phyloP scores from a whole-genome alignment of 306 rosid species.

The Bauhinia variegata region DNA sequence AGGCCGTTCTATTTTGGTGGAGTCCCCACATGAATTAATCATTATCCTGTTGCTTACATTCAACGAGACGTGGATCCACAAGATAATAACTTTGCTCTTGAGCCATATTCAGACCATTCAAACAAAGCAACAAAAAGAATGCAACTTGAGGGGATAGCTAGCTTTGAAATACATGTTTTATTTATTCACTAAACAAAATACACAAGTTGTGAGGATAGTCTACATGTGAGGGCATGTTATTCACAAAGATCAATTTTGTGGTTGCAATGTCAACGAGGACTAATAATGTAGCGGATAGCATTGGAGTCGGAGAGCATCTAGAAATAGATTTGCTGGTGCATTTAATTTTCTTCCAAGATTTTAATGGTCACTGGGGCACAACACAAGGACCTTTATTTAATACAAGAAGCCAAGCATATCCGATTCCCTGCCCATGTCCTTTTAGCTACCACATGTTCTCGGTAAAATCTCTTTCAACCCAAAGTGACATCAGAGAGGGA shows the following conservation, averaged over 20 bases:
- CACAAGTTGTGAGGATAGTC: too few species aligned
- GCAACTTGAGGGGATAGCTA: too few species aligned
- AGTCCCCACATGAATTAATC: not conserved
- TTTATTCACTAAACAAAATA: not conserved
- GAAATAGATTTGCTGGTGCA: too few species aligned
- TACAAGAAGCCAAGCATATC: constrained; percentile 33
- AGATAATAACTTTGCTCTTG: not conserved
- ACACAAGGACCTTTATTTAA: not conserved
- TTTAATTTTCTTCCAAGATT: not conserved
- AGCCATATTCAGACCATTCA: not conserved
- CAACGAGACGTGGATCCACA: not conserved
- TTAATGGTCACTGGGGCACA: constrained; percentile 4
- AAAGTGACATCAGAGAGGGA: constrained; percentile 40
- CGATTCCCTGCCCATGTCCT: not conserved
- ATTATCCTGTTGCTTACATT: not conserved
- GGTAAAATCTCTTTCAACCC: constrained; percentile 47
- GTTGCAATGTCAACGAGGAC: too few species aligned
- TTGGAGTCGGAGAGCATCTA: too few species aligned
- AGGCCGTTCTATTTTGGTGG: not conserved
- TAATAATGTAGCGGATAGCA: too few species aligned
- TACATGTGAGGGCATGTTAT: too few species aligned
- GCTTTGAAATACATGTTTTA: too few species aligned
- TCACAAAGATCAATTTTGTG: too few species aligned
- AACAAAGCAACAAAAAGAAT: not conserved
- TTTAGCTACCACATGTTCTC: constrained; percentile 49